Base-by-base conservation (phyloP, 441 rosid genomes). In the Mallotus repandus region DNA sequence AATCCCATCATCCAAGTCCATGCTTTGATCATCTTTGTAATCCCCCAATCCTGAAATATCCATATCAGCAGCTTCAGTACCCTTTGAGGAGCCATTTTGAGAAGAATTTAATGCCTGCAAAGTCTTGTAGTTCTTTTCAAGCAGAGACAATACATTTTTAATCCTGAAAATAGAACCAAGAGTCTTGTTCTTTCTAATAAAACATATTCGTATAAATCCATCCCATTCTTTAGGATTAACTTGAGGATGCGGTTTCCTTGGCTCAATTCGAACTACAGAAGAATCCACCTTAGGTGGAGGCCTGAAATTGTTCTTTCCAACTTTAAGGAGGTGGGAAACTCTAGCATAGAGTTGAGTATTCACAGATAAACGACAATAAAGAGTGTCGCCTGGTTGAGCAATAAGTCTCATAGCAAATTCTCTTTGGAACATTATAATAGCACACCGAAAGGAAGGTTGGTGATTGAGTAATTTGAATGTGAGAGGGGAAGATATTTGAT, bases 281-380 rank as follows among this genome's bases (percentile, higher is more conserved):
- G 98, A 92, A 72, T 94, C 99, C 16, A 94, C 98, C 80, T 94
- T 94, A 0, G 98, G 99, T 0, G 99, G 99, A 3, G 99, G 99
- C 45, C 97, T 89, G 85, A 91, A 94, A 76, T 94, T 94, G 81
- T 94, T 94, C 88, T 86, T 94, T 48, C 98, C 99, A 12, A 92
- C 98, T 83, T 92, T 94, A 69, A 94, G 97, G 15, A 94, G 93
- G 74, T 92, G 98, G 22, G 86, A 89, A 48, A 91, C 98, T 74
- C 97, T 87, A 15, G 99, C 93, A 63, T 90, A 84, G 5, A 94
- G 89, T 78, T 94, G 99, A 67, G 94, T 83, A 78, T 94, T 94
- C 29, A 84, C 96, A 18, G 98, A 86, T 3, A 94, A 88, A 59
- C 99, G 96, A 22, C 99, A 91, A 69, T 92, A 94, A 66, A 89